Evolutionary conservation across 495 filamentous ascomycete species (phyloP).

Genomic region (Aspergillus heteromorphus): DNA sequence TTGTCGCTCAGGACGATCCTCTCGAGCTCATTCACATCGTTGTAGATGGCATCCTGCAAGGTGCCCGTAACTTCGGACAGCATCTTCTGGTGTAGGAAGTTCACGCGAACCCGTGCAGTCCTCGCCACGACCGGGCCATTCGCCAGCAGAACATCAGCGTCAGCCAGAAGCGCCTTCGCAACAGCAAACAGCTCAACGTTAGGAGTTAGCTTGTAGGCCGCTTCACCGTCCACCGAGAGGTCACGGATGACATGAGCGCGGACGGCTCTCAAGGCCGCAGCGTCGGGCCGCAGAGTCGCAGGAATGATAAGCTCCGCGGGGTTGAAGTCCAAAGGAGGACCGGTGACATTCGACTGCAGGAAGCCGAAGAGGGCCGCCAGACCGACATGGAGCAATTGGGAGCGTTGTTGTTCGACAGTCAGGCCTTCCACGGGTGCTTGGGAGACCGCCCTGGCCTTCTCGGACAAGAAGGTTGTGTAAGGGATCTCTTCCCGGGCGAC

Average conservation of each 20-base stretch:
- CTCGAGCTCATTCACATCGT: slow-evolving; percentile 40
- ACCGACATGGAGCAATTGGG: slow-evolving; percentile 53
- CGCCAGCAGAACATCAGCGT: slow-evolving; percentile 35
- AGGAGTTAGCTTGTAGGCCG: slow-evolving; percentile 78
- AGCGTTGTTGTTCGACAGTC: slow-evolving; percentile 29
- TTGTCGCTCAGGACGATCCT: slow-evolving; percentile 33
- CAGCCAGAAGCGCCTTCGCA: slow-evolving; percentile 61
- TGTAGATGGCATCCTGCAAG: slow-evolving; percentile 54
- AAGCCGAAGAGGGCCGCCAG: slow-evolving; percentile 76
- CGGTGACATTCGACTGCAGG: slow-evolving; percentile 86
- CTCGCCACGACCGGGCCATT: slow-evolving; percentile 37
- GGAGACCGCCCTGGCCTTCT: slow-evolving; percentile 23
- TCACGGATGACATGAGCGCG: slow-evolving; percentile 52
- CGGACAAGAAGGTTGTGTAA: slow-evolving; percentile 35
- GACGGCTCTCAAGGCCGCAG: slow-evolving; percentile 28
- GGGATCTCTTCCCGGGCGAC: slow-evolving; percentile 26
- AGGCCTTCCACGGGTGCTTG: slow-evolving; percentile 20
- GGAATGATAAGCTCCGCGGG: slow-evolving; percentile 54
- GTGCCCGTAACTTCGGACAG: slow-evolving; percentile 70
- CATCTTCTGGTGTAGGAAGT: slow-evolving; percentile 84
- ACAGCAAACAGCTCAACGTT: slow-evolving; percentile 76
- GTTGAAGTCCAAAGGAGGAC: slow-evolving; percentile 63
- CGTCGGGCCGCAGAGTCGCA: slow-evolving; percentile 23
- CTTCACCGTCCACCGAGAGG: slow-evolving; percentile 78
- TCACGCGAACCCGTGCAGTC: slow-evolving; percentile 56